These are phyloP conservation scores for Cladosporium sp. DNA, from an alignment of 2,329 filamentous ascomycete genomes.

Conservation along the genomic window DNA sequence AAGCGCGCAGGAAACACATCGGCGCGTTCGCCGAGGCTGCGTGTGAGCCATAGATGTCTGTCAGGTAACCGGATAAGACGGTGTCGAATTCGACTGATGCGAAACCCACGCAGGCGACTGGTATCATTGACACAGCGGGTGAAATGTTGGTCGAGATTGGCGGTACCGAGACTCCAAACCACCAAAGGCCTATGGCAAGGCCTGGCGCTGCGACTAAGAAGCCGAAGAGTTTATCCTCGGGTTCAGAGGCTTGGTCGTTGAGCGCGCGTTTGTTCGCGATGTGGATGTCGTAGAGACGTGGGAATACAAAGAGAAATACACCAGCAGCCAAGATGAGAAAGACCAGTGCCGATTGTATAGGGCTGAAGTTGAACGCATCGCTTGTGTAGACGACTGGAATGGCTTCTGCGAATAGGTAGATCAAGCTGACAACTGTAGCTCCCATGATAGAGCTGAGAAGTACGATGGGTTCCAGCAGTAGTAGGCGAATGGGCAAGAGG, in stretches of 20 bases:
- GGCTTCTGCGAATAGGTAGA: slow-evolving; percentile 47
- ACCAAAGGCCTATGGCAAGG: slow-evolving; percentile 42
- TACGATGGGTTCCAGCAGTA: slow-evolving; percentile 46
- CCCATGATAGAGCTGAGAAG: slow-evolving; percentile 41
- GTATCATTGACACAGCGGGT: slow-evolving; percentile 16
- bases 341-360: slow-evolving; percentile 43
- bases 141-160: slow-evolving; percentile 31
- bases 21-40: slow-evolving; percentile 43
- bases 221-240: slow-evolving; percentile 47
- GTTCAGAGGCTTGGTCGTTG: slow-evolving; percentile 24
- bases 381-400: slow-evolving; percentile 36
- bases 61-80: slow-evolving; percentile 40
- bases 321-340: slow-evolving; percentile 60
- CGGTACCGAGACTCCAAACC: slow-evolving; percentile 46
- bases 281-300: slow-evolving; percentile 39
- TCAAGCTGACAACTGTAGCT: slow-evolving; percentile 41
- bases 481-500: slow-evolving; percentile 38
- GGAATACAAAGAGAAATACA: slow-evolving; percentile 37
- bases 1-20: slow-evolving; percentile 36
- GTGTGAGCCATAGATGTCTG: slow-evolving; percentile 42
- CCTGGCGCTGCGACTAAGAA: slow-evolving; percentile 43
- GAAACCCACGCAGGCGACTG: slow-evolving; percentile 43
- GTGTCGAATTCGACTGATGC: slow-evolving; percentile 44
- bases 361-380: slow-evolving; percentile 27
- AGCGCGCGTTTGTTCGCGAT: slow-evolving; percentile 26